These are phyloP conservation scores for Microglena sp. DNA, from an alignment of 139 green algal species.

Conservation along the genomic window DNA sequence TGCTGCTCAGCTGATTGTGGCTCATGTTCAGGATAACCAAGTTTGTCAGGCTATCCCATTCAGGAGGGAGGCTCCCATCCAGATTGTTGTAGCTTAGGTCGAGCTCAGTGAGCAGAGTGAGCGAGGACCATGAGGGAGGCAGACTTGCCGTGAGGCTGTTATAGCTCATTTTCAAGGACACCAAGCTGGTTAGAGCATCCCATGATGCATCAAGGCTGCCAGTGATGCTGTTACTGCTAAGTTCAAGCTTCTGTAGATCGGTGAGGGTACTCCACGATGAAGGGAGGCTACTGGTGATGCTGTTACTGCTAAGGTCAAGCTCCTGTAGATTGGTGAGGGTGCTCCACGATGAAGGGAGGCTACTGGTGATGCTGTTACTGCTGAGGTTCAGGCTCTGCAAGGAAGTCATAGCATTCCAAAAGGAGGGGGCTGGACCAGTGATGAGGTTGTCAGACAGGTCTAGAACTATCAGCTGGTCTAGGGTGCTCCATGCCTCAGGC, in stretches of 20 bases:
- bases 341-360: not conserved
- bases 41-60: too few species aligned
- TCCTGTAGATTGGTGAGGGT: not conserved
- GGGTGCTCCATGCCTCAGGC: slow-evolving; percentile 3
- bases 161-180: not conserved
- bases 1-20: too few species aligned
- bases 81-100: slow-evolving; percentile 5
- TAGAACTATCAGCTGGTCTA: not conserved
- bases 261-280: not conserved
- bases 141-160: slow-evolving; percentile 4
- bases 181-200: not conserved
- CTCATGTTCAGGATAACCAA: too few species aligned
- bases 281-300: not conserved
- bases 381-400: not conserved
- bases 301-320: not conserved
- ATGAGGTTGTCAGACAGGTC: slow-evolving; percentile 7
- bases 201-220: not conserved
- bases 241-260: slow-evolving; percentile 3
- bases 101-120: not conserved
- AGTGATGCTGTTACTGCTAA: slow-evolving; percentile 6
- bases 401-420: too few species aligned
- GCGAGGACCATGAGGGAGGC: not conserved
- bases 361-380: slow-evolving; percentile 1
- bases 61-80: too few species aligned
- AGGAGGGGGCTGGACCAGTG: too few species aligned